A percentile compares a stretch with the other conserved stretches of the same genome.
These are phyloP conservation scores for Meyerozyma athensensis DNA, from an alignment of 1,139 yeast genomes.

Conservation along the genomic window DNA sequence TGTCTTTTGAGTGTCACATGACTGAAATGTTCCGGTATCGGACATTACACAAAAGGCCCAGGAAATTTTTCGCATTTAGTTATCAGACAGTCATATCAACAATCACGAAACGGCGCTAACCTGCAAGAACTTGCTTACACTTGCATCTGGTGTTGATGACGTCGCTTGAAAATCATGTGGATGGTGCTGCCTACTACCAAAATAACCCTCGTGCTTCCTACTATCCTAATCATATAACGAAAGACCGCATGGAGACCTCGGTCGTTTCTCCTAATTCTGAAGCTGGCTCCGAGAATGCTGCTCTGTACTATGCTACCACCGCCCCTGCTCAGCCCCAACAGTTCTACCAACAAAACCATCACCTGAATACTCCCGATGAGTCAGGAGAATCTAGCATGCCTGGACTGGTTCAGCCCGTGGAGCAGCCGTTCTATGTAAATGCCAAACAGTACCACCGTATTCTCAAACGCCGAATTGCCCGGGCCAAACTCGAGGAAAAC, in stretches of 20 bases:
- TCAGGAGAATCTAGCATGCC: constrained; percentile 4
- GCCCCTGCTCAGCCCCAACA: constrained; percentile 3
- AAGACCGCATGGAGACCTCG: constrained; percentile 6
- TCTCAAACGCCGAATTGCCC: constrained; percentile 83
- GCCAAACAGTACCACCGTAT: constrained; percentile 97
- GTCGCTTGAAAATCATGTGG: constrained; percentile 30
- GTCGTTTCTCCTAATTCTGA: constrained; percentile 7
- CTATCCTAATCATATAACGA: constrained; percentile 20
- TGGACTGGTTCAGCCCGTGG: constrained; percentile 27
- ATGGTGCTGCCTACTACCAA: constrained; percentile 27
- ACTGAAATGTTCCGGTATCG: constrained; percentile 1
- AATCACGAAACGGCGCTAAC: background rate
- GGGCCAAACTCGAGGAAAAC: constrained; percentile 89
- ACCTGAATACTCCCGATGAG: constrained; percentile 4
- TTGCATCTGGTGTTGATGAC: constrained; percentile 19
- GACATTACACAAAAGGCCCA: constrained; percentile 3
- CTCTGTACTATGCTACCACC: background rate
- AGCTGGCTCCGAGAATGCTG: constrained; percentile 3
- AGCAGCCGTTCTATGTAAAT: constrained; percentile 95
- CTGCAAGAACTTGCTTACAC: background rate
- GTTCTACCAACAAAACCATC: constrained; percentile 3
- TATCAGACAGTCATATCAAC: constrained; percentile 1
- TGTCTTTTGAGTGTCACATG: too few relatives aligned
- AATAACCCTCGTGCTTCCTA: constrained; percentile 25
- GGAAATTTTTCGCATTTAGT: constrained; percentile 5